Evolutionary conservation across 495 filamentous ascomycete genomes (phyloP).

Genomic region (Aspergillus kassunensis): DNA sequence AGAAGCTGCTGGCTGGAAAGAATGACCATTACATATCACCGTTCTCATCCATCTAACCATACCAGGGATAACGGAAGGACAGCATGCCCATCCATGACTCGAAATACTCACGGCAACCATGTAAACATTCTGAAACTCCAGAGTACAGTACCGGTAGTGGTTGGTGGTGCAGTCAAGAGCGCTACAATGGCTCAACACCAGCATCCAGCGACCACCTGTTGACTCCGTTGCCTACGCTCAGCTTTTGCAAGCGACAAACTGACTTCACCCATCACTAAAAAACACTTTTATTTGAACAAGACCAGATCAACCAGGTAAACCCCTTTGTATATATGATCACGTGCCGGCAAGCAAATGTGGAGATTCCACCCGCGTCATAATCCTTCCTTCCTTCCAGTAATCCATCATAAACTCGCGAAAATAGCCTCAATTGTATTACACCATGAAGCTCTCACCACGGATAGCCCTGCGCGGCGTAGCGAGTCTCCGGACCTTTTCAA

Average conservation of each 20-base stretch:
- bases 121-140: too few species aligned
- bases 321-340: neutral
- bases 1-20: conserved; percentile 8
- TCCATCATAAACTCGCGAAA: neutral
- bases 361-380: conserved; percentile 4
- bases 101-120: too few species aligned
- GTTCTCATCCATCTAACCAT: neutral
- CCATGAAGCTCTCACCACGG: conserved; percentile 22
- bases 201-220: too few species aligned
- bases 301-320: neutral
- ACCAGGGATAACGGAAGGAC: too few species aligned
- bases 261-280: too few species aligned
- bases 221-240: too few species aligned
- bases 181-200: too few species aligned
- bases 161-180: too few species aligned
- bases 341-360: neutral
- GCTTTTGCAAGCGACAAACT: neutral
- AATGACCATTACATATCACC: conserved; percentile 5
- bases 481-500: conserved; percentile 35
- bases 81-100: too few species aligned
- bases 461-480: conserved; percentile 14
- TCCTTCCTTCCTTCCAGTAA: neutral
- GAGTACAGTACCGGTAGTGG: too few species aligned
- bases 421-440: neutral
- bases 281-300: too few species aligned